These are phyloP conservation scores for Pinus tabuliformis DNA, from an alignment of 75 land plant genomes.

Conservation along the genomic window DNA sequence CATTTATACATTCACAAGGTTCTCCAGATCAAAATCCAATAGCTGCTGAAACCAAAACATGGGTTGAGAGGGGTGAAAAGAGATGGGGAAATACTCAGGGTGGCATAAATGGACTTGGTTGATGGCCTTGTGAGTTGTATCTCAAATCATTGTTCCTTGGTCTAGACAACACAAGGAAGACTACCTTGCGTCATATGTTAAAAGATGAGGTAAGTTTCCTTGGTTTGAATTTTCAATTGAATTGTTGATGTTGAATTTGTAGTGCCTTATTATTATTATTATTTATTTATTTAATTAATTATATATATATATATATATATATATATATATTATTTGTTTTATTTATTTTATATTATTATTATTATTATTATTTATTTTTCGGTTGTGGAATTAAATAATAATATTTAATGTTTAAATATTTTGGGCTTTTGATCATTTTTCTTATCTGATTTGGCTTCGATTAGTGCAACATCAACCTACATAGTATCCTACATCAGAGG, in stretches of 20 bases:
- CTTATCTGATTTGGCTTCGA: too few relatives aligned
- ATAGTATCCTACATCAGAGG: constrained; percentile 70
- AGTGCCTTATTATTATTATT: too few relatives aligned
- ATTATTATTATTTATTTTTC: too few relatives aligned
- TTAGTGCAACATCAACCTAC: constrained; percentile 39
- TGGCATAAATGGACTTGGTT: neutral
- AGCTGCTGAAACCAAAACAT: neutral
- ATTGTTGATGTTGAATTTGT: too few relatives aligned
- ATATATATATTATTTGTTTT: too few relatives aligned
- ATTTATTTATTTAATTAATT: too few relatives aligned
- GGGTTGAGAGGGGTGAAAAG: neutral
- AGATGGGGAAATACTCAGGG: neutral
- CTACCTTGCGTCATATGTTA: constrained; percentile 76
- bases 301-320: too few relatives aligned
- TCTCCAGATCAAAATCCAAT: constrained; percentile 2
- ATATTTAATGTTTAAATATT: too few relatives aligned
- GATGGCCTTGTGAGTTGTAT: neutral
- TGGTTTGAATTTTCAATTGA: too few relatives aligned
- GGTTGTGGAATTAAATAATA: too few relatives aligned
- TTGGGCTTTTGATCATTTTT: too few relatives aligned
- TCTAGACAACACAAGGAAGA: constrained; percentile 81
- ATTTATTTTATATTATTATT: too few relatives aligned
- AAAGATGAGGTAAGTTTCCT: constrained; percentile 44
- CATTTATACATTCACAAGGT: constrained; percentile 3
- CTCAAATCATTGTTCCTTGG: constrained; percentile 62